Percentiles rank a stretch among this genome's conserved stretches.
Evolutionary conservation across 495 filamentous ascomycete species (phyloP).

Genomic region (Penicillium cosmopolitanum): DNA sequence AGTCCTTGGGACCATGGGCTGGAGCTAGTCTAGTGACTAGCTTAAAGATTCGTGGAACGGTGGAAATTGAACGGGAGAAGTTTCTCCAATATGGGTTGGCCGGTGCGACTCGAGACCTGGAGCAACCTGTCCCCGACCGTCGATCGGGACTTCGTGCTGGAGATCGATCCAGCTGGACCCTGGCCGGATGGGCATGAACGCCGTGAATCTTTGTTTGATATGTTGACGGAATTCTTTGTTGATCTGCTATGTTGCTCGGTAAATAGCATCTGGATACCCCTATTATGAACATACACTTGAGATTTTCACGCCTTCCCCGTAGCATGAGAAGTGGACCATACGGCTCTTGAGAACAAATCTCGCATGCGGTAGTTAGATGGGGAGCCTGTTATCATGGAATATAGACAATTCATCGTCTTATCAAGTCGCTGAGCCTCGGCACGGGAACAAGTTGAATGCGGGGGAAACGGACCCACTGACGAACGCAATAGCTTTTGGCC

Average conservation of each 20-base stretch:
- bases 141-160: slow-evolving; percentile 58
- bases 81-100: slow-evolving; percentile 77
- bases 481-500: not conserved
- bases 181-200: slow-evolving; percentile 73
- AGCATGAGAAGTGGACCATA: not conserved
- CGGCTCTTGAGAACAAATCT: not conserved
- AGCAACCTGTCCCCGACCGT: slow-evolving; percentile 56
- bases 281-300: slow-evolving; percentile 1
- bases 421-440: not conserved
- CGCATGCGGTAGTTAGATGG: not conserved
- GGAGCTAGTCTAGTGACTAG: slow-evolving; percentile 82
- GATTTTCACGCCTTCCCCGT: not conserved
- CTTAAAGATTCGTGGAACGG: slow-evolving; percentile 75
- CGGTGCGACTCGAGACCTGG: slow-evolving; percentile 67
- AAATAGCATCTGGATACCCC: slow-evolving; percentile 8
- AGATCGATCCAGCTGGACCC: slow-evolving; percentile 72
- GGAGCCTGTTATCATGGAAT: not conserved
- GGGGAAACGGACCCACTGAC: not conserved
- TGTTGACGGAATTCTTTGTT: not conserved
- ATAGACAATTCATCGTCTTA: no score
- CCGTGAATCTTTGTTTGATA: not conserved
- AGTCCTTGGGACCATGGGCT: slow-evolving; percentile 86
- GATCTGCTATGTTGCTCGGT: not conserved
- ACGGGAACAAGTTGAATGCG: not conserved
- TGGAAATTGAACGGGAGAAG: slow-evolving; percentile 83